Evolutionary conservation across 2,329 filamentous ascomycete species (phyloP), one percentile per base, ranked within the genome.

Genomic region (Penicillium sp.): DNA sequence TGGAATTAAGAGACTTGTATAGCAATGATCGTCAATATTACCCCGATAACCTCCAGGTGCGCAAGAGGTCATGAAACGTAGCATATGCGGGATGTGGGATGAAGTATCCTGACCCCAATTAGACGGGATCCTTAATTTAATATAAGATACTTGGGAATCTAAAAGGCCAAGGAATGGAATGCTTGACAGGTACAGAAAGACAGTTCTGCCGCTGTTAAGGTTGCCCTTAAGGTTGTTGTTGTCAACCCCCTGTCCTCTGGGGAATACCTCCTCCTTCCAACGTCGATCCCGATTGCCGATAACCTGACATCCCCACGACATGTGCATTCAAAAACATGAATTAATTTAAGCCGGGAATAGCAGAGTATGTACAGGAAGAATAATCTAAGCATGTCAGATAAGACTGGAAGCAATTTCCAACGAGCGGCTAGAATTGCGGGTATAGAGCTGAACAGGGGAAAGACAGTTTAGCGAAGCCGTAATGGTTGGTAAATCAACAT

Each of bases 181-280:
- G 50, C 5, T 16, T 4, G 29, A 13, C n/a, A 14, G 9, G 31
- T 10, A 27, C 2, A 36, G n/a, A 36, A n/a, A 24, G 21, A 34
- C 27, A 29, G 36, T n/a, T 43, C 13, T 8, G 11, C 5, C 22
- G 24, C 16, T 29, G 27, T 29, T 36, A 29, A 41, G 38, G 49
- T 10, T 36, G 6, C 6, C 9, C 16, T 24, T 31, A 6, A 24
- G 16, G 14, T 13, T 21, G 27, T 39, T 52, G 44, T 42, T 53
- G 11, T 48, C 42, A n/a, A 40, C 22, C 50, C 50, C 50, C 50
- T 53, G 5, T 53, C 38, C 29, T 48, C 34, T 3, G n/a, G 44
- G 29, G 50, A 53, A 53, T 53, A 38, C 16, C 16, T 18, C 9
- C 27, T 31, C 45, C 6, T n/a, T 31, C 14, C 16, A 16, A 40